Percentiles rank a stretch among this genome's conserved stretches.
Conservation (phyloP, 169 alveolate species). For the Eimeria brunetti region DNA sequence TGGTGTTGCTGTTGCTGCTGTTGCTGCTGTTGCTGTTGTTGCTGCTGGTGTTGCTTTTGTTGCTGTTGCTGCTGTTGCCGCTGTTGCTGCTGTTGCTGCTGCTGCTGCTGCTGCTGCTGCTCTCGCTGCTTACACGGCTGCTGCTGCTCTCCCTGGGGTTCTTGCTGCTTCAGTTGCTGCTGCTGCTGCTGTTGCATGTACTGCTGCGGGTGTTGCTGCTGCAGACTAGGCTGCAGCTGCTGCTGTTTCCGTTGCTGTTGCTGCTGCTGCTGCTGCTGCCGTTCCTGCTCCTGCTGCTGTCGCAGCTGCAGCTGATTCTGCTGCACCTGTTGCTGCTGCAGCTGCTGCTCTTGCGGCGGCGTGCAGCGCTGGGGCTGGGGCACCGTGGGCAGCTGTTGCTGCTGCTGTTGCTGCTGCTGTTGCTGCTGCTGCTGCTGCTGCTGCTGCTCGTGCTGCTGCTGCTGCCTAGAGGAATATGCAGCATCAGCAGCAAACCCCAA, state of each 20-base stretch:
- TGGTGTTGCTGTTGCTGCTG: neutral
- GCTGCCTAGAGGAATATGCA: neutral
- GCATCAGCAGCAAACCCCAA: neutral
- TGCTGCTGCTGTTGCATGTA: neutral
- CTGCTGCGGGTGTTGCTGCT: neutral
- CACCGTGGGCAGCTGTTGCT: neutral
- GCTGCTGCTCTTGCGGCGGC: neutral
- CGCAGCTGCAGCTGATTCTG: neutral
- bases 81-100: neutral
- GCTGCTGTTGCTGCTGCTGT: slow-evolving; percentile 7
- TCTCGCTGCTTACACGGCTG: neutral
- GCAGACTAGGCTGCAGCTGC: neutral
- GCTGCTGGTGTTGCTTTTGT: neutral
- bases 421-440: neutral
- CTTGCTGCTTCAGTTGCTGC: neutral
- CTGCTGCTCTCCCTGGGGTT: neutral
- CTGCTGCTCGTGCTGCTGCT: neutral
- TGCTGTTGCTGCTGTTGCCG: neutral
- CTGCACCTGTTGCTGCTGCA: neutral
- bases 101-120: neutral
- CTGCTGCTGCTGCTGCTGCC: neutral
- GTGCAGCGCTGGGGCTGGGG: no score
- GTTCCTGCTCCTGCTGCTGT: neutral
- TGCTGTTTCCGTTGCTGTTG: neutral
- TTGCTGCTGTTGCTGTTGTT: neutral